A percentile compares a stretch with the other conserved stretches of the same genome.
phyloP scores from a whole-genome alignment of 163 green algal genomes.

The Chlorella variabilis region DNA sequence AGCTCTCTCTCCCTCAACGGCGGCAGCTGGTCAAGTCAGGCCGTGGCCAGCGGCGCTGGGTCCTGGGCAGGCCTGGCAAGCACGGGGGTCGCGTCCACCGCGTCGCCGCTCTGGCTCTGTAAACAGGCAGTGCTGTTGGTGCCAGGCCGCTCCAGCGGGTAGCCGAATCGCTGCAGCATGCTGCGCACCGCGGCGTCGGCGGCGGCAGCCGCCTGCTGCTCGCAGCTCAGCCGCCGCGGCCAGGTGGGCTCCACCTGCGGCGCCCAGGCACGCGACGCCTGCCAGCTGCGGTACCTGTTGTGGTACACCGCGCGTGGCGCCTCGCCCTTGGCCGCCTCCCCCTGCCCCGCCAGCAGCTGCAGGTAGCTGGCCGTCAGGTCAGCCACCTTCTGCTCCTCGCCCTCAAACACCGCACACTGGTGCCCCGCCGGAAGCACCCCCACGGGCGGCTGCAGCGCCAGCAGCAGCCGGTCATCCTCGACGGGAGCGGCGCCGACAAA shows the following conservation, averaged over 20 bases:
- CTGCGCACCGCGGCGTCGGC: not conserved
- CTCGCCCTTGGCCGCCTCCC: not conserved
- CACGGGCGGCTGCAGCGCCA: slow-evolving; percentile 28
- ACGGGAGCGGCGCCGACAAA: not conserved
- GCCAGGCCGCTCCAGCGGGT: not conserved
- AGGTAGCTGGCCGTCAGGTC: slow-evolving; percentile 32
- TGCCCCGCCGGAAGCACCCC: not conserved
- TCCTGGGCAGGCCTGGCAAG: too few species aligned
- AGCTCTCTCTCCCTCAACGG: too few species aligned
- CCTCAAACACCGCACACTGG: slow-evolving; percentile 10
- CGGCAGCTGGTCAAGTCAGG: too few species aligned
- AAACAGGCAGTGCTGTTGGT: not conserved
- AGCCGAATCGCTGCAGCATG: slow-evolving; percentile 22
- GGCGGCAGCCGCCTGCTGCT: not conserved
- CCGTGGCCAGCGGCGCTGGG: too few species aligned
- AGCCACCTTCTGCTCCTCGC: slow-evolving; percentile 9
- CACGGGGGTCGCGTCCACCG: too few species aligned
- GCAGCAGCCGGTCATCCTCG: not conserved
- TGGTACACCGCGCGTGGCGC: not conserved
- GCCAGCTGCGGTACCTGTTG: slow-evolving; percentile 21
- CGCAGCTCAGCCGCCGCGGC: not conserved
- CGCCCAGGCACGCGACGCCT: slow-evolving; percentile 12
- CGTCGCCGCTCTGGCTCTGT: too few species aligned
- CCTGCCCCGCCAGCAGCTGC: not conserved
- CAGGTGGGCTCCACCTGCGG: not conserved